Evolutionary conservation across 2,329 filamentous ascomycete species (phyloP), one percentile per base, ranked within the genome.

Genomic region (Sporothrix variecibatus): DNA sequence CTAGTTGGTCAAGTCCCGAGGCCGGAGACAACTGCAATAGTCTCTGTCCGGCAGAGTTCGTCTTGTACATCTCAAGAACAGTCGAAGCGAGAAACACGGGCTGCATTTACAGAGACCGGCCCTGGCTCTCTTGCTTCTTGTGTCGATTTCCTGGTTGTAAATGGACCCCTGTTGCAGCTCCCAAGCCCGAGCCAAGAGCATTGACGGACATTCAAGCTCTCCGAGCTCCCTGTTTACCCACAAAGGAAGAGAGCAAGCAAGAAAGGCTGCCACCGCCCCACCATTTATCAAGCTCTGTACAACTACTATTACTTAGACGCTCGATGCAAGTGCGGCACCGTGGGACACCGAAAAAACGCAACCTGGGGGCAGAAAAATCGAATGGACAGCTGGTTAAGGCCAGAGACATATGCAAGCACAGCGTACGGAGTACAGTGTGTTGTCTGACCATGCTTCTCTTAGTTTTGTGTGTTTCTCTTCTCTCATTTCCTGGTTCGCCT

Each of bases 311-410:
- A 51, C 46, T 51, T 43, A 43, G 38, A 67, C 38, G 38, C 38
- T 28, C 38, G 62, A 67, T 46, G 11, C 23, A 67, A 67, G 38
- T 46, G 23, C 62, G 62, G 62, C 62, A 67, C 23, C 62, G n/a
- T 9, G n/a, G 11, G 17, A 38, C 60, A 65, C n/a, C 38, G n/a
- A 43, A n/a, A 43, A 65, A 65, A 43, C 20, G 60, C 38, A 65
- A 46, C 38, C 62, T 67, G 62, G 62, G 38, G 62, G 62, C 38
- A 46, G 62, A 46, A 46, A 43, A 46, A 9, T 26, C 51, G 23
- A 56, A 12, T 56, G 9, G 51, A 56, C n/a, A 11, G 23, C 62
- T 46, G 12, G 38, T 20, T n/a, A 67, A 38, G 62, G 20, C 34
- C n/a, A 65, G 62, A 38, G 60, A 34, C 34, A 34, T 17, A 2